A percentile compares a stretch with the other conserved stretches of the same genome.
These are phyloP conservation scores for Balansia obtecta DNA, from an alignment of 2,329 filamentous ascomycete genomes.

Conservation along the genomic window DNA sequence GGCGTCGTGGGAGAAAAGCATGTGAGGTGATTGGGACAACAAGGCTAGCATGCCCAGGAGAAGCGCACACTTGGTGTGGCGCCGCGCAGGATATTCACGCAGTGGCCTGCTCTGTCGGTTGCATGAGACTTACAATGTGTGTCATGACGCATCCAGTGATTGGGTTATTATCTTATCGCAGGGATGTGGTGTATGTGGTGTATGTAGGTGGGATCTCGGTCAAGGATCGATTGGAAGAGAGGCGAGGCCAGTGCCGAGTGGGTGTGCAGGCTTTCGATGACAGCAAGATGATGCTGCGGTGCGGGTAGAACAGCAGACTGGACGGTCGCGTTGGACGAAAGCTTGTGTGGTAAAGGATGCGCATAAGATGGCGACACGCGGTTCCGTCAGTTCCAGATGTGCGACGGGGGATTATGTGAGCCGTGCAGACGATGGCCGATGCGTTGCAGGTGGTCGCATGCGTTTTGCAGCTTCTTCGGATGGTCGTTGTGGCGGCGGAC, in stretches of 20 bases:
- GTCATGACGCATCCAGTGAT: constrained; percentile 23
- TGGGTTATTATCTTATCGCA: constrained; percentile 11
- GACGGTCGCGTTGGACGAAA: neutral
- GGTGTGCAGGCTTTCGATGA: constrained; percentile 2
- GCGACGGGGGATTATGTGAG: neutral
- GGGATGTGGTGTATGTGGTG: neutral
- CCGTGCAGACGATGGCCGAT: neutral
- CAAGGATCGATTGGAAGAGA: constrained; percentile 6
- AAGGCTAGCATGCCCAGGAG: constrained; percentile 3
- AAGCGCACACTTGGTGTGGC: constrained; percentile 6
- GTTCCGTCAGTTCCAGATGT: too few relatives aligned
- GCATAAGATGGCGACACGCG: too few relatives aligned
- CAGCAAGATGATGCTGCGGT: constrained; percentile 2
- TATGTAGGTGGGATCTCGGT: constrained; percentile 4
- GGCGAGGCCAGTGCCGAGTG: neutral
- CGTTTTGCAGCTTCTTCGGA: neutral
- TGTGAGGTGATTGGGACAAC: constrained; percentile 2
- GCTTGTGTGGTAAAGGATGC: neutral
- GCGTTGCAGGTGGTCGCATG: constrained; percentile 3
- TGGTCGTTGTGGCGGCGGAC: neutral
- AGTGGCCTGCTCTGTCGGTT: constrained; percentile 6
- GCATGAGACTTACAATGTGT: constrained; percentile 25
- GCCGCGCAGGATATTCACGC: constrained; percentile 11
- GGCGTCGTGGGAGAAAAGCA: neutral
- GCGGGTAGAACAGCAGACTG: neutral